Evolutionary conservation across 2,329 filamentous ascomycete species (phyloP), one percentile per base, ranked within the genome.

Genomic region (Fusarium paranaense): DNA sequence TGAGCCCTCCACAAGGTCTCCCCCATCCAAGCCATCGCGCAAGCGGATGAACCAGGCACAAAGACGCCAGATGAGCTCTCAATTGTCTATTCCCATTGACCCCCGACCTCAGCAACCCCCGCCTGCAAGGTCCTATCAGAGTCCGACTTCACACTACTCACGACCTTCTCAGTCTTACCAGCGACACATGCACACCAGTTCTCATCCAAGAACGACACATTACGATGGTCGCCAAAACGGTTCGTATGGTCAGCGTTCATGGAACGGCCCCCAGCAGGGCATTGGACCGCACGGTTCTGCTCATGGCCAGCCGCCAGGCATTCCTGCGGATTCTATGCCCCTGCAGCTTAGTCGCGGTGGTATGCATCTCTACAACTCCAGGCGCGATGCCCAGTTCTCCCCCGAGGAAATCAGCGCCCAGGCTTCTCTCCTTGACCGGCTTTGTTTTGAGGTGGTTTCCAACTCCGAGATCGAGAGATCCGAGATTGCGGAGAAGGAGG

Each of bases 401-500:
- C 79, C 82, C 0, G 87, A 89, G 37, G 86, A 90, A 54, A 71
- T 90, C 16, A 80, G 82, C n/a, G 79, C 79, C 2, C 89, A 91
- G 78, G 81, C 83, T 11, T 79, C 80, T 18, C 78, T 88, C 16
- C 83, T 92, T 16, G 88, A 91, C 25, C 76, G 77, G 1, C 81
- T 91, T 3, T 87, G 86, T 68, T 80, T 78, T 52, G 69, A 79
- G 33, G 79, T 82, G 16, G 76, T 94, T 20, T 82, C 87, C 0
- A 86, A 85, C 42, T 89, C 90, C 2, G 90, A 92, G 74, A 95
- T 96, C 71, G 87, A 87, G 40, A 78, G 82, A 1, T 81, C 84
- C 1, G 94, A 97, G 74, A 89, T 93, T 61, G 84, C 86, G 3
- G 88, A 91, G 73, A 97, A 97, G 78, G 93, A 97, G 76, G 79